Conservation (phyloP, 768 basidiomycete species). For the Tulasnella sp. region DNA sequence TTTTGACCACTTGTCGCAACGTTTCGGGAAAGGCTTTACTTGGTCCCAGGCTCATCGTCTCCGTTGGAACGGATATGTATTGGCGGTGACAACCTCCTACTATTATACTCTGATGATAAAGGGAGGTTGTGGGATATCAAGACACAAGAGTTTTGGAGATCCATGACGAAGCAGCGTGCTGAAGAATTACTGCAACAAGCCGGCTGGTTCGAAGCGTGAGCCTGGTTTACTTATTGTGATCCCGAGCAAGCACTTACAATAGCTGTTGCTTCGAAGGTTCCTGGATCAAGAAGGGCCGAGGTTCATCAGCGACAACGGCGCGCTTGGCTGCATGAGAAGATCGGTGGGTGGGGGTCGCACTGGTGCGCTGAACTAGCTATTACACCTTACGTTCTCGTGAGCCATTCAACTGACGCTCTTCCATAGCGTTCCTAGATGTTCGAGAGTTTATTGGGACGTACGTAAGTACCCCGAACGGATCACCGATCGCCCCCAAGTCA, state of each 20-base stretch:
- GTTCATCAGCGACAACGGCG: neutral
- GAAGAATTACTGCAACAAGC: slow-evolving; percentile 60
- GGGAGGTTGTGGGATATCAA: slow-evolving; percentile 82
- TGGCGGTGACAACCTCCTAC: slow-evolving; percentile 54
- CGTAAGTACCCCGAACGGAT: neutral
- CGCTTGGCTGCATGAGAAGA: neutral
- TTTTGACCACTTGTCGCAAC: neutral
- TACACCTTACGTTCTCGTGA: too few species aligned
- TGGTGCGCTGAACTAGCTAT: neutral
- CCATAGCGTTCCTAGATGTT: neutral
- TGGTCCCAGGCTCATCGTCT: slow-evolving; percentile 72
- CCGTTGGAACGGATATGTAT: slow-evolving; percentile 54
- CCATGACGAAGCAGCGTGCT: slow-evolving; percentile 65
- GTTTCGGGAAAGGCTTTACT: slow-evolving; percentile 43
- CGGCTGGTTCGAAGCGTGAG: slow-evolving; percentile 64
- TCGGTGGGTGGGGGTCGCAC: neutral
- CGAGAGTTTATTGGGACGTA: slow-evolving; percentile 6
- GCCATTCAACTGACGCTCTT: neutral
- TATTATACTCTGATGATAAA: slow-evolving; percentile 63
- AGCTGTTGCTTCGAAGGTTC: neutral
- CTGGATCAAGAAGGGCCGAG: slow-evolving; percentile 9
- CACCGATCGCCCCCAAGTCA: neutral
- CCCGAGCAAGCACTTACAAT: neutral
- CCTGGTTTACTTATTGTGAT: neutral
- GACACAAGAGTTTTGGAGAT: slow-evolving; percentile 74